phyloP scores from a whole-genome alignment of 139 green algal species.

The Picochlorum sp. region DNA sequence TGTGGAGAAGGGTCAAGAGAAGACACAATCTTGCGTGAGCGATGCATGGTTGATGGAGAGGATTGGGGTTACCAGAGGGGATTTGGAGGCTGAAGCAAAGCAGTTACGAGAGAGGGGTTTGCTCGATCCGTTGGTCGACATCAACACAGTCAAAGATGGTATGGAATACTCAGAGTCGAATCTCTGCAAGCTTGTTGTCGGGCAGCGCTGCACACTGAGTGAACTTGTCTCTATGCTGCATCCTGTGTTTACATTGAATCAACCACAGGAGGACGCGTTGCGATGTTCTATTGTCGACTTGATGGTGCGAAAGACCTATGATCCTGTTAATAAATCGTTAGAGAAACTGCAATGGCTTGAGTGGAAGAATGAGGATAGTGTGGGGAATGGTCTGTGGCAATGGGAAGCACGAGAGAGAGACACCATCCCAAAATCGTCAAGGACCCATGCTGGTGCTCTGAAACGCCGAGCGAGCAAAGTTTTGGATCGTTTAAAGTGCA shows the following conservation, averaged over 20 bases:
- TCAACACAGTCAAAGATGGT: not conserved
- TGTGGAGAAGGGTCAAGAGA: no score
- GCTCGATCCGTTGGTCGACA: not conserved
- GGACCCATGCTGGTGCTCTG: slow-evolving; percentile 13
- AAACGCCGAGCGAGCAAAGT: slow-evolving; percentile 35
- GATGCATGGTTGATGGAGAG: no score
- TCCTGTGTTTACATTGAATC: slow-evolving; percentile 16
- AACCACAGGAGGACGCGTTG: slow-evolving; percentile 18
- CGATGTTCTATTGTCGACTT: slow-evolving; percentile 48
- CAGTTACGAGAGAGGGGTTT: not conserved
- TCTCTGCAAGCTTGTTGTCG: slow-evolving; percentile 22
- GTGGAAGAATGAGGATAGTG: not conserved
- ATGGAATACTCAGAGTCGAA: not conserved
- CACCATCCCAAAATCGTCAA: slow-evolving; percentile 29
- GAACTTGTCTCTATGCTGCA: slow-evolving; percentile 27
- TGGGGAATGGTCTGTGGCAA: slow-evolving; percentile 34
- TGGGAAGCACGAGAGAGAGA: slow-evolving; percentile 61
- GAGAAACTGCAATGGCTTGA: slow-evolving; percentile 2
- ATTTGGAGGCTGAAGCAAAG: not conserved
- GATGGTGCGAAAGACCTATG: slow-evolving; percentile 49
- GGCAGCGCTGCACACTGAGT: slow-evolving; percentile 24
- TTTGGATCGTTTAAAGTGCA: not conserved
- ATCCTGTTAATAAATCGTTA: slow-evolving; percentile 31
- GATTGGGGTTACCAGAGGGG: no score
- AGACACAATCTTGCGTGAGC: no score